phyloP scores from a whole-genome alignment of 192 early-diverging fungal genomes.

The Umbelopsis sp. region DNA sequence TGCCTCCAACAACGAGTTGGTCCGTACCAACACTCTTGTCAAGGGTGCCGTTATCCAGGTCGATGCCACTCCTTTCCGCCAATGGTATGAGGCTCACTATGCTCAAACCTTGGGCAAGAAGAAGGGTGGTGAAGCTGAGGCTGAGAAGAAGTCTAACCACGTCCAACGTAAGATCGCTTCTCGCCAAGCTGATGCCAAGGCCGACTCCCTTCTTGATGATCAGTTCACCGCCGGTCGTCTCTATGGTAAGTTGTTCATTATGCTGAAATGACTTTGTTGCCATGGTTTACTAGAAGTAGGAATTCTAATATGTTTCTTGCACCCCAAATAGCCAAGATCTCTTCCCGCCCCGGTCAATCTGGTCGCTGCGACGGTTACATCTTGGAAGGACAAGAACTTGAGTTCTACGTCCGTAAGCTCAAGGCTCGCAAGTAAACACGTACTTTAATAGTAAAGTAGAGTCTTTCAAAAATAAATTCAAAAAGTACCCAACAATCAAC shows the following conservation, averaged over 20 bases:
- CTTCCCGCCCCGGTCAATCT: slow-evolving; percentile 97
- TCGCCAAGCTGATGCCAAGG: slow-evolving; percentile 82
- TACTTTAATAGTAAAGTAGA: slow-evolving; percentile 12
- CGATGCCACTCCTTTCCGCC: slow-evolving; percentile 99
- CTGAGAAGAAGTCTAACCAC: slow-evolving; percentile 90
- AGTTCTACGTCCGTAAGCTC: slow-evolving; percentile 95
- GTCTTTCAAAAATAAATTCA: slow-evolving; percentile 12
- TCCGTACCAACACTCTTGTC: slow-evolving; percentile 99
- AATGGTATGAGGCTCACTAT: slow-evolving; percentile 99
- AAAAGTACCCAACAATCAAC: slow-evolving; percentile 13
- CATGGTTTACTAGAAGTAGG: too few species aligned
- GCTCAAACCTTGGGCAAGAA: slow-evolving; percentile 86
- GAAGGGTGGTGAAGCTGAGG: slow-evolving; percentile 55
- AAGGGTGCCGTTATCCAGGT: slow-evolving; percentile 98
- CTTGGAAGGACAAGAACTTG: slow-evolving; percentile 99
- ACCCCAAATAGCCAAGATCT: slow-evolving; percentile 66
- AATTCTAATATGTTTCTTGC: background rate
- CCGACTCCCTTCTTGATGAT: slow-evolving; percentile 87
- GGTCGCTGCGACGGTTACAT: slow-evolving; percentile 98
- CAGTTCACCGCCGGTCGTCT: slow-evolving; percentile 95
- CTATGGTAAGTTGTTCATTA: slow-evolving; percentile 39
- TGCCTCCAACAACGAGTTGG: slow-evolving; percentile 99
- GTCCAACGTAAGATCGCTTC: slow-evolving; percentile 85
- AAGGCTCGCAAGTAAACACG: slow-evolving; percentile 42
- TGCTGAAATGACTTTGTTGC: too few species aligned